phyloP scores from a whole-genome alignment of 2,329 filamentous ascomycete genomes.

The Pseudogymnoascus sp. region DNA sequence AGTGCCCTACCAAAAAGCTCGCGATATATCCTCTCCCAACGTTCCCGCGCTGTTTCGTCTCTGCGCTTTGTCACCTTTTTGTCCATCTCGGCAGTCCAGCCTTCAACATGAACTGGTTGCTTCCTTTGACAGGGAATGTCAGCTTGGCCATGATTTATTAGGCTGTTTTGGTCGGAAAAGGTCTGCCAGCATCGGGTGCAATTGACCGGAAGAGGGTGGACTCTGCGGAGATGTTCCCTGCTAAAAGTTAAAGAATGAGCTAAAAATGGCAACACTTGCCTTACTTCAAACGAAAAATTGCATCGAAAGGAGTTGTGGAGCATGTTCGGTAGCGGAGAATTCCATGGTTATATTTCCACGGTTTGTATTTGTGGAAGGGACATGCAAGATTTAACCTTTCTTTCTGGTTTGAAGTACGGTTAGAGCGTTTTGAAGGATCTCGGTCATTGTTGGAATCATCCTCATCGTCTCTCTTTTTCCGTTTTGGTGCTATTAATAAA shows the following conservation, averaged over 20 bases:
- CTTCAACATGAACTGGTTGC: neutral
- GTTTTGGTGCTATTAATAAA: neutral
- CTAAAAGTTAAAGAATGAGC: neutral
- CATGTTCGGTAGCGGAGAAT: neutral
- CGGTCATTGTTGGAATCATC: neutral
- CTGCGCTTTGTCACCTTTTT: neutral
- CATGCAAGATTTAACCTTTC: neutral
- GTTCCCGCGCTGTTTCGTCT: neutral
- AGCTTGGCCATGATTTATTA: neutral
- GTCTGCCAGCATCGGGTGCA: neutral
- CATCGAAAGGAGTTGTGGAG: neutral
- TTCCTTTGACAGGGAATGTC: neutral
- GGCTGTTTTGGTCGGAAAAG: neutral
- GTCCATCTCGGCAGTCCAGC: neutral
- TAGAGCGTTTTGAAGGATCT: neutral
- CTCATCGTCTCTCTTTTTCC: neutral
- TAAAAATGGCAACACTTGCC: neutral
- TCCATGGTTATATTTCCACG: neutral
- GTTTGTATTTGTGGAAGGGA: neutral
- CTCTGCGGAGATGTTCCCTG: neutral
- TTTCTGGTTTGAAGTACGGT: neutral
- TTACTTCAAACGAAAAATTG: slow-evolving; percentile 1
- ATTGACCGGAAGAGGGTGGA: neutral
- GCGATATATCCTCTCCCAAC: neutral
- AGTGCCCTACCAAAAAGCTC: neutral